Percentiles rank a stretch among this genome's conserved stretches.
phyloP scores from a whole-genome alignment of 2,329 filamentous ascomycete species.

The Drechslerella coelobrocha region DNA sequence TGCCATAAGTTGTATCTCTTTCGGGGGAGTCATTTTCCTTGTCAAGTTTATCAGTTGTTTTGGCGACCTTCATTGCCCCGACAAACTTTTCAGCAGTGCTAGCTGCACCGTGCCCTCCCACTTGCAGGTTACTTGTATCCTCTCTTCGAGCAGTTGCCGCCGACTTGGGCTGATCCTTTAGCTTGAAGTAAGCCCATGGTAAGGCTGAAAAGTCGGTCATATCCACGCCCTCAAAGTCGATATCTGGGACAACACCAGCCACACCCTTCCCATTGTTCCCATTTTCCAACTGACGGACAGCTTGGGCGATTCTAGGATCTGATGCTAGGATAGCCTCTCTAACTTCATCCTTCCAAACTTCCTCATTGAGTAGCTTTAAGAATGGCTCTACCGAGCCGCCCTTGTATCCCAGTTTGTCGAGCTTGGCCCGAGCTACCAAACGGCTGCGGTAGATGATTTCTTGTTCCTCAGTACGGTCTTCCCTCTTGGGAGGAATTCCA shows the following conservation, averaged over 20 bases:
- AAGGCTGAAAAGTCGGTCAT: constrained; percentile 16
- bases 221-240: constrained; percentile 22
- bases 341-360: constrained; percentile 27
- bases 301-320: constrained; percentile 12
- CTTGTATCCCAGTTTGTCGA: constrained; percentile 25
- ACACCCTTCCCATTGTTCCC: background rate
- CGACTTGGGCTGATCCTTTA: background rate
- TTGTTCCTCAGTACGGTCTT: constrained; percentile 22
- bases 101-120: background rate
- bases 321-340: constrained; percentile 17
- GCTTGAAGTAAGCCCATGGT: constrained; percentile 24
- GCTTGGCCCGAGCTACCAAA: constrained; percentile 18
- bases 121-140: background rate
- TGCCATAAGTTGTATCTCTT: background rate
- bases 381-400: constrained; percentile 15
- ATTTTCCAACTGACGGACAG: background rate
- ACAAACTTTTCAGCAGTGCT: background rate
- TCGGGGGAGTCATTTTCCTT: background rate
- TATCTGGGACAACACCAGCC: background rate
- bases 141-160: no score
- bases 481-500: constrained; percentile 8
- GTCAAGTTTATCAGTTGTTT: background rate
- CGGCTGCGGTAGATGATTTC: constrained; percentile 24
- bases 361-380: constrained; percentile 12
- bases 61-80: background rate